Evolutionary conservation across 768 basidiomycete genomes (phyloP).

Genomic region (Mycena olivaceomarginata): DNA sequence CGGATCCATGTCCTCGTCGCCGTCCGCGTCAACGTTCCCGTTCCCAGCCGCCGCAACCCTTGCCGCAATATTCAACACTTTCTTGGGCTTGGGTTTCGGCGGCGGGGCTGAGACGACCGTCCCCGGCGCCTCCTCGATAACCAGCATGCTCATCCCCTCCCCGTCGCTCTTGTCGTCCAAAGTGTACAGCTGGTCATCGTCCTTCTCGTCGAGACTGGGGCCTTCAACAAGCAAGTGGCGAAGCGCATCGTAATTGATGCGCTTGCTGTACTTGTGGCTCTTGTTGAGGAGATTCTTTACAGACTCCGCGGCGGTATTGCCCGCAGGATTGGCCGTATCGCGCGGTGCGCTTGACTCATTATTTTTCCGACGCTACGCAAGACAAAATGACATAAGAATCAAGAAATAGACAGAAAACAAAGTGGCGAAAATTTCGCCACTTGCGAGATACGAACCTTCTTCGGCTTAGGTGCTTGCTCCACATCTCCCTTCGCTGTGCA

Average conservation of each 20-base stretch:
- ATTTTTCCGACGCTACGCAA: conserved; percentile 80
- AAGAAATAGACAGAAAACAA: conserved; percentile 43
- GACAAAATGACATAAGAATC: conserved; percentile 30
- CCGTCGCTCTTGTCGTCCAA: conserved; percentile 65
- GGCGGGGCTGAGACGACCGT: conserved; percentile 53
- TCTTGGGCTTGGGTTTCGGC: conserved; percentile 49
- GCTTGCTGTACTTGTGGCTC: conserved; percentile 91
- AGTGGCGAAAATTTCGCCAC: conserved; percentile 53
- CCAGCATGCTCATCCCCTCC: conserved; percentile 52
- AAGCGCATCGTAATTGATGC: conserved; percentile 95
- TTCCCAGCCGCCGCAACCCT: conserved; percentile 8
- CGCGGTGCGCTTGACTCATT: conserved; percentile 73
- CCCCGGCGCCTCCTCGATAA: conserved; percentile 70
- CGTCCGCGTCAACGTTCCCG: conserved; percentile 23
- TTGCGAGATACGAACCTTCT: conserved; percentile 83
- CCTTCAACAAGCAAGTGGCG: conserved; percentile 83
- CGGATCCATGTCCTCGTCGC: conserved; percentile 53
- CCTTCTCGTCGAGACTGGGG: conserved; percentile 65
- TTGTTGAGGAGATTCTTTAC: conserved; percentile 88
- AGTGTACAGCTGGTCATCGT: conserved; percentile 63
- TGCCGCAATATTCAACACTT: conserved; percentile 42
- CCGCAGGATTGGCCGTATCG: conserved; percentile 83
- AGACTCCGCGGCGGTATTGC: conserved; percentile 84
- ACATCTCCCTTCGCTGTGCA: conserved; percentile 78
- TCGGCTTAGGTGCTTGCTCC: conserved; percentile 70